These are phyloP conservation scores for Pleurotus ostreatus DNA, from an alignment of 768 basidiomycete species.

Conservation along the genomic window DNA sequence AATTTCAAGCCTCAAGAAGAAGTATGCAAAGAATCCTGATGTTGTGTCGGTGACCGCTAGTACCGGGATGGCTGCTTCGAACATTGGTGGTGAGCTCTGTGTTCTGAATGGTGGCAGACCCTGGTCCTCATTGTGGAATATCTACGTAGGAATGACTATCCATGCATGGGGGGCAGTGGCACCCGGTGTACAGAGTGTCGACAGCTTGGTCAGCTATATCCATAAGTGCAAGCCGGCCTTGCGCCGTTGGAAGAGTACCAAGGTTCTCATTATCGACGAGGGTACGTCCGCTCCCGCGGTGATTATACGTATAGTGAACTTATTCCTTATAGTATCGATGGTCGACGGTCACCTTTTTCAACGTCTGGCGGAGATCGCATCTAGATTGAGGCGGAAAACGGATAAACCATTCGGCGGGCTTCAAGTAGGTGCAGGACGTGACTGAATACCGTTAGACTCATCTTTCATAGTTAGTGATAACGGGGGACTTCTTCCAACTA, in stretches of 20 bases:
- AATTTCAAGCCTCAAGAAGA: constrained; percentile 51
- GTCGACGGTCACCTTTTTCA: constrained; percentile 72
- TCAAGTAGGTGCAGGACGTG: constrained; percentile 38
- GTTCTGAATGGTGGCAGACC: neutral
- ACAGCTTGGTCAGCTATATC: constrained; percentile 48
- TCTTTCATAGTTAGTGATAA: constrained; percentile 54
- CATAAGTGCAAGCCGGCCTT: constrained; percentile 65
- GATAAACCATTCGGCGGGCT: constrained; percentile 70
- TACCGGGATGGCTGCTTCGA: constrained; percentile 68
- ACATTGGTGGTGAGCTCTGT: constrained; percentile 50
- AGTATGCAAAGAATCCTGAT: constrained; percentile 40
- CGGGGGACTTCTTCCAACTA: constrained; percentile 84
- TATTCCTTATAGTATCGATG: constrained; percentile 63
- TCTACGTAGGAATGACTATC: constrained; percentile 53
- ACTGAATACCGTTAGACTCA: neutral
- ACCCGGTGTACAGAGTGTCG: constrained; percentile 47
- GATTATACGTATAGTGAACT: constrained; percentile 15
- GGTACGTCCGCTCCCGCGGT: constrained; percentile 24
- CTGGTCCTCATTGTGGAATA: constrained; percentile 22
- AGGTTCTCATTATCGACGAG: constrained; percentile 61
- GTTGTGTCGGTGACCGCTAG: constrained; percentile 74
- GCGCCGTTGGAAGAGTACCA: constrained; percentile 63
- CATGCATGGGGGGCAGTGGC: constrained; percentile 79
- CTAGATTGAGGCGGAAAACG: constrained; percentile 41
- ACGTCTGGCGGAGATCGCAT: constrained; percentile 60